Conservation (phyloP, 1,284 basidiomycete species). For the Sanghuangporus weigelae region DNA sequence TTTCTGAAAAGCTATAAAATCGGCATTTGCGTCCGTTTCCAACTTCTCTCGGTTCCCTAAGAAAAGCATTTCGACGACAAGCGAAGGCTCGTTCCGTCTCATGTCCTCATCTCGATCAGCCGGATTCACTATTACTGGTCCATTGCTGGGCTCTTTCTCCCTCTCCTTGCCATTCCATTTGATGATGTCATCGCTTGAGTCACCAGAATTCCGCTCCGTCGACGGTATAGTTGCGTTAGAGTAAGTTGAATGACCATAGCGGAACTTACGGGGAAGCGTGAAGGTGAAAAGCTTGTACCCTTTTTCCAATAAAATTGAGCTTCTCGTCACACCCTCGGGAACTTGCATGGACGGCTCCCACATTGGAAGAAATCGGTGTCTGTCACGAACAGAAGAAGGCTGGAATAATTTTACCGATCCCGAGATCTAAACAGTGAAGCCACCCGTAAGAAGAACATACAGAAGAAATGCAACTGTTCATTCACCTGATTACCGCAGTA, state of each 20-base stretch:
- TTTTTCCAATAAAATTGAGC: background rate
- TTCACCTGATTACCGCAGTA: background rate
- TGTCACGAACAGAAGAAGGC: background rate
- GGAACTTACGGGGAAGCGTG: background rate
- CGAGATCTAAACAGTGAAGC: background rate
- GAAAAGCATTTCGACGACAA: conserved; percentile 3
- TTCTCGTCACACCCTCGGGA: background rate
- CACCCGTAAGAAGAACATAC: background rate
- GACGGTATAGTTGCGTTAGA: background rate
- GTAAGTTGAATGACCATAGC: background rate
- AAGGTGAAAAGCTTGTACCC: background rate
- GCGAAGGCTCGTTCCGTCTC: background rate
- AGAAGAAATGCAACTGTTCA: background rate
- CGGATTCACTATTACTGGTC: background rate
- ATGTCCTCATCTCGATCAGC: background rate
- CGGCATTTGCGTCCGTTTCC: conserved; percentile 2
- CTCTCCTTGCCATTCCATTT: background rate
- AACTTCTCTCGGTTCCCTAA: conserved; percentile 5
- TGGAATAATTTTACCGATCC: background rate
- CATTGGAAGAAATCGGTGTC: background rate
- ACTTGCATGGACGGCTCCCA: conserved; percentile 3
- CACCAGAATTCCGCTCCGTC: background rate
- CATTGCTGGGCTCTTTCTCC: background rate
- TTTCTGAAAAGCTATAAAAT: conserved; percentile 11
- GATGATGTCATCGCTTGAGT: background rate